phyloP scores from a whole-genome alignment of 306 rosid genomes.

The Fagus sylvatica region DNA sequence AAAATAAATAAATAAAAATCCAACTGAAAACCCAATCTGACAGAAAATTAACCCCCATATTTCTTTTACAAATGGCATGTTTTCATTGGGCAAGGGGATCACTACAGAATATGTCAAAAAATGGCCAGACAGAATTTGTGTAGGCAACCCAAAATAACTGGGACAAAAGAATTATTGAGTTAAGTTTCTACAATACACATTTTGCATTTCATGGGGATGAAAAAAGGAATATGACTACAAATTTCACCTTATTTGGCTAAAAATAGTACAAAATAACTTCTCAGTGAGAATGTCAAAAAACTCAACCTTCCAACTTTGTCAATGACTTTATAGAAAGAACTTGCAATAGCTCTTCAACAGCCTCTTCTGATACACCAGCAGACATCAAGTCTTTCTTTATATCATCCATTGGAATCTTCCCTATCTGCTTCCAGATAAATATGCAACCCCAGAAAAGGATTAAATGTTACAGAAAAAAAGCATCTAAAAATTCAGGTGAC shows the following conservation, averaged over 20 bases:
- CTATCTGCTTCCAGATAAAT: slow-evolving; percentile 54
- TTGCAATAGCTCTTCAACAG: slow-evolving; percentile 72
- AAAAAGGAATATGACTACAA: neutral
- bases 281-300: neutral
- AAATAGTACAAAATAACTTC: neutral
- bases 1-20: too few relatives aligned
- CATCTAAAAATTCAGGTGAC: slow-evolving; percentile 12
- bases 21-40: too few relatives aligned
- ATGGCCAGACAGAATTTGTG: neutral
- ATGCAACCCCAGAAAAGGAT: neutral
- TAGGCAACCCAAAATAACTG: neutral
- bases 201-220: neutral
- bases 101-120: neutral
- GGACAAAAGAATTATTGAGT: neutral
- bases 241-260: neutral
- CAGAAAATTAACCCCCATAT: too few relatives aligned
- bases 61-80: too few relatives aligned
- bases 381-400: slow-evolving; percentile 69
- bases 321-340: slow-evolving; percentile 91
- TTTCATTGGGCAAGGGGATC: neutral
- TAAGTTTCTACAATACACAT: neutral
- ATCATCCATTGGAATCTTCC: slow-evolving; percentile 79
- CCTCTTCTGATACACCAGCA: slow-evolving; percentile 72
- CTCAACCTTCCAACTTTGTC: slow-evolving; percentile 81
- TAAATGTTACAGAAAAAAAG: neutral